Percentiles rank a stretch among this genome's conserved stretches.
Evolutionary conservation across 345 rosid species (phyloP).

Genomic region (Eucalyptus polyanthemos): DNA sequence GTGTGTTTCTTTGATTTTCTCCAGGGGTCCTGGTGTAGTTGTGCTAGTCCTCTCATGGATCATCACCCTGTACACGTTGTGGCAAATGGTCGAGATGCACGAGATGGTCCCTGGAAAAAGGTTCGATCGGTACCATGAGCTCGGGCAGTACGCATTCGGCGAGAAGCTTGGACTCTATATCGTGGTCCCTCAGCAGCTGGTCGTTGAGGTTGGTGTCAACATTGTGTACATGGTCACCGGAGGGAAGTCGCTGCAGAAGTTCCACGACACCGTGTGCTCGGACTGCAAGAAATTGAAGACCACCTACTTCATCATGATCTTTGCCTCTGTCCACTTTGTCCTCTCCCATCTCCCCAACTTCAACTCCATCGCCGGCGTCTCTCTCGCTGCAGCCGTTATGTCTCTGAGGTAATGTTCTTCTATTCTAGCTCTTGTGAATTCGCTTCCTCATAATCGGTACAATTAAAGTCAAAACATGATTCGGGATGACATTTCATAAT

Average conservation of each 20-base stretch:
- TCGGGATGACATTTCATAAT: neutral
- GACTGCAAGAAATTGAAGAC: conserved; percentile 28
- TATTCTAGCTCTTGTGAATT: neutral
- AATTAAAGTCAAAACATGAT: neutral
- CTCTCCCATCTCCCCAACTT: conserved; percentile 84
- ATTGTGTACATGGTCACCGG: conserved; percentile 88
- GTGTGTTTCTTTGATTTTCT: neutral
- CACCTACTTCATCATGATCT: conserved; percentile 65
- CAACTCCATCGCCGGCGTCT: conserved; percentile 65
- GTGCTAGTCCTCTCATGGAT: conserved; percentile 35
- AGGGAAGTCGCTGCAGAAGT: conserved; percentile 54
- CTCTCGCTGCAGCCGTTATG: conserved; percentile 77
- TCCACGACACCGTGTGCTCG: conserved; percentile 32
- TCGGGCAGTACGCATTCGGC: conserved; percentile 73
- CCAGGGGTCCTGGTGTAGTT: conserved; percentile 49
- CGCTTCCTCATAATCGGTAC: neutral
- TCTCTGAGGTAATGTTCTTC: conserved; percentile 37
- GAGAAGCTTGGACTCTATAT: conserved; percentile 74
- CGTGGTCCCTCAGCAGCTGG: conserved; percentile 72
- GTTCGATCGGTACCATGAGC: conserved; percentile 74
- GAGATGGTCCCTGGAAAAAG: conserved; percentile 70
- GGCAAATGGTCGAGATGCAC: conserved; percentile 95
- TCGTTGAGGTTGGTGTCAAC: conserved; percentile 54
- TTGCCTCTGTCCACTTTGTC: conserved; percentile 65
- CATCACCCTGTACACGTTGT: conserved; percentile 46